These are phyloP conservation scores for Aphanocladium album DNA, from an alignment of 2,329 filamentous ascomycete genomes.

Conservation along the genomic window DNA sequence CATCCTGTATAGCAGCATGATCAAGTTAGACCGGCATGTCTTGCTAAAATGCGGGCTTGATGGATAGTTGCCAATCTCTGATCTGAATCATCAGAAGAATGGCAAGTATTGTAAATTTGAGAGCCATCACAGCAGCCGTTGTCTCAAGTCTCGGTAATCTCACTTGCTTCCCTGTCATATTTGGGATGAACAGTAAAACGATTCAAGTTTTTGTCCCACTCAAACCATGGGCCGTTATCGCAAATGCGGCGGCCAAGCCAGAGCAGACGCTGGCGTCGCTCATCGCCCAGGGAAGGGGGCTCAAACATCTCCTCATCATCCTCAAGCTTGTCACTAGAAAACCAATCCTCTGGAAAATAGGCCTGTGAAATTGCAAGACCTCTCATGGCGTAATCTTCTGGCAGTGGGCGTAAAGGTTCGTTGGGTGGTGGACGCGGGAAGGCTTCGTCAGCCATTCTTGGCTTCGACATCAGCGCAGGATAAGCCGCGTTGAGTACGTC, in stretches of 20 bases:
- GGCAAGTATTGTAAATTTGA: neutral
- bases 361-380: slow-evolving; percentile 56
- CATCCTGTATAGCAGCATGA: no score
- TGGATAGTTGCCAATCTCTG: no score
- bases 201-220: slow-evolving; percentile 33
- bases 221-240: slow-evolving; percentile 35
- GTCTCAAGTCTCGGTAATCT: neutral
- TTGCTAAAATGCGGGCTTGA: no score
- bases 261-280: slow-evolving; percentile 55
- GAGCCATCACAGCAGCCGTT: no score
- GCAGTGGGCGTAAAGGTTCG: slow-evolving; percentile 49
- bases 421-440: slow-evolving; percentile 46
- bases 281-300: slow-evolving; percentile 50
- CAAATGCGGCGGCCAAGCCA: slow-evolving; percentile 51
- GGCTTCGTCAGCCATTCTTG: slow-evolving; percentile 33
- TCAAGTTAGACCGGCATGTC: no score
- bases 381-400: slow-evolving; percentile 64
- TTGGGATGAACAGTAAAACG: neutral
- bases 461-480: slow-evolving; percentile 22
- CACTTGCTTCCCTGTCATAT: neutral
- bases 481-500: slow-evolving; percentile 34
- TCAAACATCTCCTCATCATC: slow-evolving; percentile 66
- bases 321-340: slow-evolving; percentile 52
- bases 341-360: slow-evolving; percentile 57
- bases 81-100: no score